A percentile compares a stretch with the other conserved stretches of the same genome.
Conservation (phyloP, 2,329 filamentous ascomycete genomes). For the Zymoseptoria passerinii region DNA sequence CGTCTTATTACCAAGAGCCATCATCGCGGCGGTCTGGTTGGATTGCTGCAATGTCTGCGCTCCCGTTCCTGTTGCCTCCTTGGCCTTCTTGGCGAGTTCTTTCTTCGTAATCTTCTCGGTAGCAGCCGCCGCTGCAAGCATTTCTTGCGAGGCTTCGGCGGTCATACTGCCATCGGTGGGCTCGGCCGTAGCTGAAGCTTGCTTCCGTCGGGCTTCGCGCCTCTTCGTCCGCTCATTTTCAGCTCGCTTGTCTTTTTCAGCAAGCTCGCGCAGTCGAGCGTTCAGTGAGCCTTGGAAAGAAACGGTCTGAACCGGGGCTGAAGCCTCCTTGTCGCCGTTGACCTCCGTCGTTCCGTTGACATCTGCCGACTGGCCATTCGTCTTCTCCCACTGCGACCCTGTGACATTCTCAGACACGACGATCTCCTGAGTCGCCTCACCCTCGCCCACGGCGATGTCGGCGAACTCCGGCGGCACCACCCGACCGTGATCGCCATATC, state of each 20-base stretch:
- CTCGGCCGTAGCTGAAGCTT: conserved; percentile 15
- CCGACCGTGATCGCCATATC: conserved; percentile 69
- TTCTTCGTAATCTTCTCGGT: conserved; percentile 76
- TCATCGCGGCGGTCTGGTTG: conserved; percentile 71
- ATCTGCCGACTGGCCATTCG: conserved; percentile 7
- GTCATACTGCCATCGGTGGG: conserved; percentile 10
- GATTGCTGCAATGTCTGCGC: conserved; percentile 57
- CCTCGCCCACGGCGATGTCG: conserved; percentile 55
- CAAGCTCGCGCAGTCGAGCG: conserved; percentile 51
- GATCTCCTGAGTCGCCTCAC: conserved; percentile 28
- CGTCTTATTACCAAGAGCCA: conserved; percentile 55
- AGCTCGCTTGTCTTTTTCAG: conserved; percentile 57
- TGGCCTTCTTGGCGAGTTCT: conserved; percentile 69
- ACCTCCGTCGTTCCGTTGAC: conserved; percentile 16
- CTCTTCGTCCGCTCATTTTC: conserved; percentile 56
- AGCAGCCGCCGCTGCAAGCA: conserved; percentile 35
- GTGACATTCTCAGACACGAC: conserved; percentile 31
- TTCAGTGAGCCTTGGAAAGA: conserved; percentile 39
- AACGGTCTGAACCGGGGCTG: conserved; percentile 36
- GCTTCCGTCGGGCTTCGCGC: conserved; percentile 35
- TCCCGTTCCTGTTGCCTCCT: conserved; percentile 47
- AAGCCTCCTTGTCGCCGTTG: conserved; percentile 21
- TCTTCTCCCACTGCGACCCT: conserved; percentile 27
- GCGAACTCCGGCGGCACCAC: conserved; percentile 70
- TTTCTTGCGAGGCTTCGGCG: conserved; percentile 17